phyloP scores from a whole-genome alignment of 768 basidiomycete genomes.

The Suillus americanus region DNA sequence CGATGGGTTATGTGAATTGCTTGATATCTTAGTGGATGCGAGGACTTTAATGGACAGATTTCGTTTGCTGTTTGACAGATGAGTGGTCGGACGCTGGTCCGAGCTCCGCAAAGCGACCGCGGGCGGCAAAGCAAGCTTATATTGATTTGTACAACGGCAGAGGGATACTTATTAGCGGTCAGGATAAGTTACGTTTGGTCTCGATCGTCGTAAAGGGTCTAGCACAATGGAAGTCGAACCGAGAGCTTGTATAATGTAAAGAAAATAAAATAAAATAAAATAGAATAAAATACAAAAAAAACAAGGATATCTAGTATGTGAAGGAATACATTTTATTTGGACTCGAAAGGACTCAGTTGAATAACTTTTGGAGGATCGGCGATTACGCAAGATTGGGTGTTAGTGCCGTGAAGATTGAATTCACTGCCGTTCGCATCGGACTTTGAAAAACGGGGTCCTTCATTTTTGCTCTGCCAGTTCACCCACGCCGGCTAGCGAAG shows the following conservation, averaged over 20 bases:
- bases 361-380: slow-evolving; percentile 15
- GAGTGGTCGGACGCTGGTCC: neutral
- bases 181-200: neutral
- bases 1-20: neutral
- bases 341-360: neutral
- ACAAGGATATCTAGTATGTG: neutral
- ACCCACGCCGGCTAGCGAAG: slow-evolving; percentile 38
- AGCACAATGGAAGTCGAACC: neutral
- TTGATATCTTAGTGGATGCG: neutral
- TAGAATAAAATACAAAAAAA: neutral
- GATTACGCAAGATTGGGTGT: slow-evolving; percentile 23
- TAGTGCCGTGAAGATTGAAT: neutral
- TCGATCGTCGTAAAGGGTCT: slow-evolving; percentile 3
- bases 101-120: slow-evolving; percentile 1
- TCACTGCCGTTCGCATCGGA: slow-evolving; percentile 21
- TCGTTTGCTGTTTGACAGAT: neutral
- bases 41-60: slow-evolving; percentile 5
- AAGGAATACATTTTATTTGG: neutral
- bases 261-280: neutral
- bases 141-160: neutral
- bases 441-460: slow-evolving; percentile 36
- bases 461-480: slow-evolving; percentile 29
- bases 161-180: neutral
- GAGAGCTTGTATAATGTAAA: neutral
- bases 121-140: neutral